Evolutionary conservation across 306 rosid species (phyloP), one percentile per base, ranked within the genome.

Genomic region (Casuarina cunninghamiana): DNA sequence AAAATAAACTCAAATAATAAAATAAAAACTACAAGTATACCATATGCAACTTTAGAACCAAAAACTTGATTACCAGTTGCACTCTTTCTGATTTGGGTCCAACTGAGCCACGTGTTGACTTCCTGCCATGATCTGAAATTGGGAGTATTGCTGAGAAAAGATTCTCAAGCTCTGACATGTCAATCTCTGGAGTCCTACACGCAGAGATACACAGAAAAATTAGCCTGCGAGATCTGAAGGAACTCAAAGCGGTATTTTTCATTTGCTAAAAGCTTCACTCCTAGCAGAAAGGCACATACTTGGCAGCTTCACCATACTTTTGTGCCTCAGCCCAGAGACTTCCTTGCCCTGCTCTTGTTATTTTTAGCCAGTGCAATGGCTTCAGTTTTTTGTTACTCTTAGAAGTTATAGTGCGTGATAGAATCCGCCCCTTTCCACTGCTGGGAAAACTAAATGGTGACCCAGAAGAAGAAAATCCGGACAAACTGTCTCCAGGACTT

Each of bases 261-360:
- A 74, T 49, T 21, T 10, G 84, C 45, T 79, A 38, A 72, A 72
- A 78, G 75, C 72, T 77, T 44, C 44, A 55, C 63, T 75, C 67
- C 4, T 57, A 76, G 42, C 26, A 73, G 77, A 65, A 76, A 72
- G 57, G 75, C 53, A 77, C 88, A 84, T 92, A 94, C 98, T 85
- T 90, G 81, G 94, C 53, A 80, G 79, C 90, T 84, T 91, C 97
- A 19, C 91, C 90, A 76, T 83, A 84, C 81, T 92, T 94, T 69
- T 87, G 92, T n/a, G 97, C 75, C 86, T 94, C 98, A 13, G 87
- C 97, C 98, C 98, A 94, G 83, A 94, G 81, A 84, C 97, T 94
- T 86, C 98, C 98, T 77, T 86, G 88, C 72, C 86, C 90, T 69
- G 97, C 97, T 87, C 93, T 89, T 7, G 97, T 80, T 78, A 94